phyloP scores from a whole-genome alignment of 1,284 basidiomycete species.

The Schizophyllum amplum region DNA sequence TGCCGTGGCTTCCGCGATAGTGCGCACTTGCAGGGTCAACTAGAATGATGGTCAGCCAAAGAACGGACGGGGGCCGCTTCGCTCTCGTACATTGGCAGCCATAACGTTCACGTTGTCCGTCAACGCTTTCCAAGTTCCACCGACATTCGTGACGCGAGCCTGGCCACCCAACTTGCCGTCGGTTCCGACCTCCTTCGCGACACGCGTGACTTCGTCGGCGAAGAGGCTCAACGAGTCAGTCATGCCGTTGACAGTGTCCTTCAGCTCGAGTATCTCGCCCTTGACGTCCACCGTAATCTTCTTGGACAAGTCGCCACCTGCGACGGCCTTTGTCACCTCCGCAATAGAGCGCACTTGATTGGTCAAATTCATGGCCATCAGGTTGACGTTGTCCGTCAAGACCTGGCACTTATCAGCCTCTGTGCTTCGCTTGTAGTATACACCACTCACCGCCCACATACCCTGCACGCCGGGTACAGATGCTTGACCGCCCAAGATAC shows the following conservation, averaged over 20 bases:
- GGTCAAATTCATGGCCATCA: slow-evolving; percentile 90
- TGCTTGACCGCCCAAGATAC: slow-evolving; percentile 93
- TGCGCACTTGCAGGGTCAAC: slow-evolving; percentile 93
- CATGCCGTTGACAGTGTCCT: slow-evolving; percentile 89
- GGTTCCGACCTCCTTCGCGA: slow-evolving; percentile 73
- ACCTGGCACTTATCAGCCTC: slow-evolving; percentile 32
- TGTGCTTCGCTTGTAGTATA: neutral
- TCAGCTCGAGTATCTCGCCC: slow-evolving; percentile 85
- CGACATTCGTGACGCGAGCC: slow-evolving; percentile 84
- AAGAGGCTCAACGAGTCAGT: slow-evolving; percentile 83
- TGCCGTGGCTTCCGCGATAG: slow-evolving; percentile 88
- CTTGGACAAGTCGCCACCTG: slow-evolving; percentile 82
- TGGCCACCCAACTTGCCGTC: slow-evolving; percentile 86
- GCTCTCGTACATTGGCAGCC: slow-evolving; percentile 63
- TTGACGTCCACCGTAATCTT: slow-evolving; percentile 86
- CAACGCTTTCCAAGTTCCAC: slow-evolving; percentile 96
- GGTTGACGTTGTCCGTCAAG: slow-evolving; percentile 72
- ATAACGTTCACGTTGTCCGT: slow-evolving; percentile 93
- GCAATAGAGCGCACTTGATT: slow-evolving; percentile 89
- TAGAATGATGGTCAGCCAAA: slow-evolving; percentile 19
- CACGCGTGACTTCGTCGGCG: slow-evolving; percentile 80
- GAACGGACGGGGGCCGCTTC: slow-evolving; percentile 1
- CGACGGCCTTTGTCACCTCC: slow-evolving; percentile 83
- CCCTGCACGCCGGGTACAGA: slow-evolving; percentile 83
- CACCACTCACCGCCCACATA: slow-evolving; percentile 72